Evolutionary conservation across 2,329 filamentous ascomycete genomes (phyloP).

Genomic region (Lasiodiplodia citricola): DNA sequence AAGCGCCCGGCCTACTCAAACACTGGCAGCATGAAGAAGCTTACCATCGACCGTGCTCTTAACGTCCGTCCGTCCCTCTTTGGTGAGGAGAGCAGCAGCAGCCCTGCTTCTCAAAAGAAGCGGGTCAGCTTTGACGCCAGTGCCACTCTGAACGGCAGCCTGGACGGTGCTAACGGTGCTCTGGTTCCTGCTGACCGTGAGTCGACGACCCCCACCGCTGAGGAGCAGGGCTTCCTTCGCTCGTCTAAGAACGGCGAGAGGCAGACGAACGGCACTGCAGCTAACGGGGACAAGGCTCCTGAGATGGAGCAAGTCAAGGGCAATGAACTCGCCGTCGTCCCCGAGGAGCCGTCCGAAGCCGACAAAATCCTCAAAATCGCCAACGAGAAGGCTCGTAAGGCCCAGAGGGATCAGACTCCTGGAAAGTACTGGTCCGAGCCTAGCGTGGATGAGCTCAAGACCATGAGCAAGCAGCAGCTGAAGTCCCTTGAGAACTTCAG

Average conservation of each 20-base stretch:
- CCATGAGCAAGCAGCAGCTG: constrained; percentile 80
- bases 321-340: constrained; percentile 79
- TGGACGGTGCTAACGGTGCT: constrained; percentile 53
- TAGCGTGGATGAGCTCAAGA: constrained; percentile 72
- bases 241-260: constrained; percentile 45
- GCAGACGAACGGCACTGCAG: constrained; percentile 43
- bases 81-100: constrained; percentile 54
- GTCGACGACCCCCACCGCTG: constrained; percentile 59
- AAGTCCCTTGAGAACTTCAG: constrained; percentile 75
- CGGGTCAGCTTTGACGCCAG: constrained; percentile 83
- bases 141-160: constrained; percentile 45
- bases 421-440: constrained; percentile 91
- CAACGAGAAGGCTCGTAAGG: constrained; percentile 29
- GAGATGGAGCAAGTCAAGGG: constrained; percentile 76
- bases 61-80: constrained; percentile 68
- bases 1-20: constrained; percentile 39
- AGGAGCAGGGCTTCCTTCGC: constrained; percentile 66
- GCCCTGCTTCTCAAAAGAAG: constrained; percentile 65
- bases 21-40: constrained; percentile 74
- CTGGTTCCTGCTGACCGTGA: constrained; percentile 58
- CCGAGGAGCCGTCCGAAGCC: constrained; percentile 64
- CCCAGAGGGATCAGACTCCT: constrained; percentile 57
- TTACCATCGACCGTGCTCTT: constrained; percentile 89
- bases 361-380: constrained; percentile 37
- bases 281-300: constrained; percentile 45